phyloP scores from a whole-genome alignment of 2,329 filamentous ascomycete genomes.

The Scortechinia acanthostroma region DNA sequence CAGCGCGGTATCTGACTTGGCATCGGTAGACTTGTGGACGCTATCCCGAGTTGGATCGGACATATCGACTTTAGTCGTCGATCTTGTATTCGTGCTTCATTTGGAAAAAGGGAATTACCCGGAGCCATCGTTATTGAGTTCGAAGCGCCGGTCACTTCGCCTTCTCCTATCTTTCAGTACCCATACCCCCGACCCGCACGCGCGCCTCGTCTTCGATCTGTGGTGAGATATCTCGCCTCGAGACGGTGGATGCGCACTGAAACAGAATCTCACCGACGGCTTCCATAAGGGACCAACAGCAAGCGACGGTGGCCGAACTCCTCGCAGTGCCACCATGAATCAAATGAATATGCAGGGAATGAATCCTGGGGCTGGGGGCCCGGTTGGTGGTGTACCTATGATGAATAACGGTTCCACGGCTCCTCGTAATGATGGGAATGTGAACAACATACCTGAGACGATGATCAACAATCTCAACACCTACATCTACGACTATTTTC shows the following conservation, averaged over 20 bases:
- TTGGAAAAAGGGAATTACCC: too few species aligned
- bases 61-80: too few species aligned
- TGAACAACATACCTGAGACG: slow-evolving; percentile 24
- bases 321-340: not conserved
- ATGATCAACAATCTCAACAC: slow-evolving; percentile 61
- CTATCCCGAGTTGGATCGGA: too few species aligned
- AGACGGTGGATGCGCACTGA: not conserved
- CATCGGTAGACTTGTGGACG: too few species aligned
- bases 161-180: not conserved
- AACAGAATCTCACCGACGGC: too few species aligned
- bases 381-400: not conserved
- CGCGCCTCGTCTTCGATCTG: not conserved
- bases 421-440: not conserved
- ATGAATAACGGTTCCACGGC: slow-evolving; percentile 1
- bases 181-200: not conserved
- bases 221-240: not conserved
- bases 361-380: not conserved
- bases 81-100: too few species aligned
- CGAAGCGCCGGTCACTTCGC: not conserved
- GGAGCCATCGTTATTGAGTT: too few species aligned
- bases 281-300: not conserved
- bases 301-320: not conserved
- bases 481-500: slow-evolving; percentile 86
- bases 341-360: slow-evolving; percentile 1
- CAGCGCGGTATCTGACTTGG: too few species aligned